Evolutionary conservation across 805 yeast genomes (phyloP), one percentile per base, ranked within the genome.

Genomic region (Jamesozyma hellenica): DNA sequence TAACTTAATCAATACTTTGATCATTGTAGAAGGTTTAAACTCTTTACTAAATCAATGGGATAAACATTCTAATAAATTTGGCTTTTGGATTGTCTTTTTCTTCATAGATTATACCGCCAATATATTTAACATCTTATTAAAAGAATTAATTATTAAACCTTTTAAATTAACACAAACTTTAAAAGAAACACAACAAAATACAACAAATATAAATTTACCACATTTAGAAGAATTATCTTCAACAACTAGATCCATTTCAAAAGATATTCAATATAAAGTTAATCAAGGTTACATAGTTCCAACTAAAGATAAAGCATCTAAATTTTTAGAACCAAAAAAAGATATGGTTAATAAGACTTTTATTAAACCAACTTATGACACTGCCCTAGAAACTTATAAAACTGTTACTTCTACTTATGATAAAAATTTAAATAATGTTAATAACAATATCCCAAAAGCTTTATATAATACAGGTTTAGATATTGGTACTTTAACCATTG

Each of bases 11-110:
- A 55, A 57, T 27, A 19, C 50, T 8, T 38, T 58, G 23, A 42
- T 58, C n/a, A 40, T 59, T 33, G 48, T 56, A 19, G 61, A 56
- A 39, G 63, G 63, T 39, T 35, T 59, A 7, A 56, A 55, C 43
- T 49, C 45, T 31, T 48, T 58, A 26, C 9, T 50, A 16, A 35
- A 38, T n/a, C 42, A 46, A 25, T 50, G 42, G 35, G 34, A 38
- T 11, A 31, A 32, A 11, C 56, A 57, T 29, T 37, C 41, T 30
- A 41, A 46, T 33, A 47, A 40, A 31, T 41, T 51, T 2, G 63
- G 62, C 3, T 18, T 53, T 8, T 59, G 64, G 64, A 33, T 56
- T 14, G 29, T 48, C 18, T 51, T 45, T 38, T 59, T 58, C 42
- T 32, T 43, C 28, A 46, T 58, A 16, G 64, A 58, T 41, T 58